These are phyloP conservation scores for Decorospora gaudefroyi DNA, from an alignment of 2,329 filamentous ascomycete genomes.

Conservation along the genomic window DNA sequence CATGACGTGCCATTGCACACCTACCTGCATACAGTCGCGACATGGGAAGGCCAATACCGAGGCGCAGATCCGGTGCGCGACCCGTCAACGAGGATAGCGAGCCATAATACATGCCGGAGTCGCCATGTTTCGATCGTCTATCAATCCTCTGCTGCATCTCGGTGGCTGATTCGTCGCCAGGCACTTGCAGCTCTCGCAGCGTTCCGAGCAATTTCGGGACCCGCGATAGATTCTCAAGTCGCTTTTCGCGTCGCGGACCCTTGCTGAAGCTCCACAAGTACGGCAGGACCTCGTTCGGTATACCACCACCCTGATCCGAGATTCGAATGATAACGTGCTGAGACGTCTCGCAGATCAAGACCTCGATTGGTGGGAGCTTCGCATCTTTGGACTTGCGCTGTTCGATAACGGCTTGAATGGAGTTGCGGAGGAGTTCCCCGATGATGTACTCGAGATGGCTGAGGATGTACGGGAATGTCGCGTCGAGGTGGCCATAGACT, in stretches of 20 bases:
- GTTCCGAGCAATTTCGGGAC: conserved; percentile 94
- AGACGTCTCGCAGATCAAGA: conserved; percentile 89
- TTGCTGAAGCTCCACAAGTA: conserved; percentile 98
- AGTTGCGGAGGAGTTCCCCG: conserved; percentile 91
- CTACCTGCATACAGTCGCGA: conserved; percentile 80
- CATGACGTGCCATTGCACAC: not conserved
- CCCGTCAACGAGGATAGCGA: conserved; percentile 81
- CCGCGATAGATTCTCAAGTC: conserved; percentile 80
- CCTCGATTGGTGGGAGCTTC: conserved; percentile 82
- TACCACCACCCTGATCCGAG: conserved; percentile 92
- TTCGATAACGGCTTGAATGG: conserved; percentile 89
- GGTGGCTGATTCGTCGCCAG: conserved; percentile 21
- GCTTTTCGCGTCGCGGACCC: conserved; percentile 75
- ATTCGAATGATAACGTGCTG: conserved; percentile 97
- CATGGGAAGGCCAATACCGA: conserved; percentile 92
- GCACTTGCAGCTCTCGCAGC: conserved; percentile 76
- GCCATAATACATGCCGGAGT: conserved; percentile 50
- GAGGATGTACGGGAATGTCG: conserved; percentile 94
- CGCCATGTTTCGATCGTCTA: conserved; percentile 28
- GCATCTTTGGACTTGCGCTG: conserved; percentile 57
- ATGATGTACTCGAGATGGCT: conserved; percentile 97
- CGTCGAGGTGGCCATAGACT: conserved; percentile 81
- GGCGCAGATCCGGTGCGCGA: conserved; percentile 79
- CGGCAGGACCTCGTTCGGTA: conserved; percentile 80
- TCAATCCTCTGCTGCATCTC: conserved; percentile 26